Conservation (phyloP, 148 eudicot genomes). For the Spergularia bocconei region DNA sequence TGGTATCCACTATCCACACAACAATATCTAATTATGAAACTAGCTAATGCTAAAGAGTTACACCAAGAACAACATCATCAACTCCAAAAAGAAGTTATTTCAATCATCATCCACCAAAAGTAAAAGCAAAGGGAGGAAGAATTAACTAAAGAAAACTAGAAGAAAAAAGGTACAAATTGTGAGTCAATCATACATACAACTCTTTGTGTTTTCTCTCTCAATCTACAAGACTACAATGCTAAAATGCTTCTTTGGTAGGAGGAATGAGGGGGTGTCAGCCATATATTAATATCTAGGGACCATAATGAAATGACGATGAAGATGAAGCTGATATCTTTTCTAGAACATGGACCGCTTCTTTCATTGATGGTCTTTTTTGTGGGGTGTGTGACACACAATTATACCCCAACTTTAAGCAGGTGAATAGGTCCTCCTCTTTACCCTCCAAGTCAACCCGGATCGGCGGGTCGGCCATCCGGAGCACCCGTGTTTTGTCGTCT, state of each 20-base stretch:
- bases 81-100: background rate
- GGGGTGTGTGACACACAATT: slow-evolving; percentile 65
- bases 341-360: slow-evolving; percentile 71
- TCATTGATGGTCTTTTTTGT: slow-evolving; percentile 90
- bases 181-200: slow-evolving; percentile 31
- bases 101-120: background rate
- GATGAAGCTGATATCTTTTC: slow-evolving; percentile 54
- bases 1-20: background rate
- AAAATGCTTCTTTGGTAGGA: background rate
- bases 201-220: background rate
- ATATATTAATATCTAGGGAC: slow-evolving; percentile 26
- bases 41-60: slow-evolving; percentile 21
- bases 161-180: background rate
- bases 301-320: slow-evolving; percentile 35
- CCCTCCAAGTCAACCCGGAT: slow-evolving; percentile 88
- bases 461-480: slow-evolving; percentile 78
- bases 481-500: slow-evolving; percentile 57
- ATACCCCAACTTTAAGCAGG: slow-evolving; percentile 61
- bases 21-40: slow-evolving; percentile 13
- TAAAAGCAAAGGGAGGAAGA: background rate
- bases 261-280: slow-evolving; percentile 12
- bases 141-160: background rate
- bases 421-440: slow-evolving; percentile 65
- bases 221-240: slow-evolving; percentile 17
- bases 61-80: slow-evolving; percentile 17